These are phyloP conservation scores for Tolypocladium ophioglossoides DNA, from an alignment of 2,329 filamentous ascomycete genomes.

Conservation along the genomic window DNA sequence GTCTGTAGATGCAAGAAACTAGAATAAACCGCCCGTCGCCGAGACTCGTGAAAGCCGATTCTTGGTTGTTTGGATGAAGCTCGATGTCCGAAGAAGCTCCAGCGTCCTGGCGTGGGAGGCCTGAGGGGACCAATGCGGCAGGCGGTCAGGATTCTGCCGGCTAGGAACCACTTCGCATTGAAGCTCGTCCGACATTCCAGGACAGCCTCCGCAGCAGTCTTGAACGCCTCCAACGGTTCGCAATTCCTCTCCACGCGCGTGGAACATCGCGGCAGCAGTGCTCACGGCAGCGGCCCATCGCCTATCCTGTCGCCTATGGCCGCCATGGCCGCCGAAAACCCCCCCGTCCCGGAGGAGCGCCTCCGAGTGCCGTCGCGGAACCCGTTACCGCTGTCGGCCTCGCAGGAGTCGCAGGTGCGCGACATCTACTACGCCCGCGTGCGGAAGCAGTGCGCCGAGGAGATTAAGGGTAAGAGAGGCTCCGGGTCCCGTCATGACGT, in stretches of 20 bases:
- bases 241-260: background rate
- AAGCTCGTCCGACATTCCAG: background rate
- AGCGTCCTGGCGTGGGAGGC: background rate
- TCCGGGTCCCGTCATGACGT: background rate
- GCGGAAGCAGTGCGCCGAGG: conserved; percentile 60
- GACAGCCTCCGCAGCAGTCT: background rate
- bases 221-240: background rate
- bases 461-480: conserved; percentile 63
- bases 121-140: background rate
- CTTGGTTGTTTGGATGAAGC: background rate
- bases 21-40: background rate
- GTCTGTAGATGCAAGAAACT: too few species aligned
- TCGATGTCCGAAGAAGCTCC: too few species aligned
- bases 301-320: conserved; percentile 11
- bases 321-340: conserved; percentile 21
- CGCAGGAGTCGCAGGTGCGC: conserved; percentile 72
- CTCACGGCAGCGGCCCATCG: background rate
- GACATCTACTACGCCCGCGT: conserved; percentile 75
- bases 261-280: background rate
- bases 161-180: background rate
- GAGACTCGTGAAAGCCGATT: background rate
- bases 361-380: conserved; percentile 53
- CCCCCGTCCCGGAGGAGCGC: conserved; percentile 23
- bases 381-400: conserved; percentile 71
- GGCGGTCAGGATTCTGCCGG: conserved; percentile 2